These are phyloP conservation scores for Backusella mclennaniae DNA, from an alignment of 192 early-diverging fungal species.

Conservation along the genomic window DNA sequence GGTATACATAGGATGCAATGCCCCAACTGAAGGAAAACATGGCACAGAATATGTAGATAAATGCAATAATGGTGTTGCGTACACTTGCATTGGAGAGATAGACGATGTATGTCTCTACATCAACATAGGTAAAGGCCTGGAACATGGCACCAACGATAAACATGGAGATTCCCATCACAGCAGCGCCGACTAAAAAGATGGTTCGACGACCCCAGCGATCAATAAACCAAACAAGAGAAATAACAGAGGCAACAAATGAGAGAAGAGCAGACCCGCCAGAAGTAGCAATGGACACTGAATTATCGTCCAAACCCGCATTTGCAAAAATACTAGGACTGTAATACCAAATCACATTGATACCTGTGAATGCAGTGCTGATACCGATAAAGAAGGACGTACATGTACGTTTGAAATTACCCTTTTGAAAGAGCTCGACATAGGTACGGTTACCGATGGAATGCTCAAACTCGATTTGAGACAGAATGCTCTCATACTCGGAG, in stretches of 20 bases:
- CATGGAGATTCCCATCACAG: conserved; percentile 63
- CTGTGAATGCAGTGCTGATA: conserved; percentile 26
- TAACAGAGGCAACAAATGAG: conserved; percentile 18
- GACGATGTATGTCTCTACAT: conserved; percentile 14
- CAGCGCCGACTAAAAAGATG: conserved; percentile 70
- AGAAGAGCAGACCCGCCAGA: conserved; percentile 29
- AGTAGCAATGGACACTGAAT: conserved; percentile 27
- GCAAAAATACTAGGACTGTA: conserved; percentile 37
- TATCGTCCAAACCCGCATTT: conserved; percentile 26
- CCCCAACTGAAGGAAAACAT: conserved; percentile 36
- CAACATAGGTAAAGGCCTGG: conserved; percentile 11
- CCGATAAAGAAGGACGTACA: conserved; percentile 59
- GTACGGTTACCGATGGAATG: conserved; percentile 59
- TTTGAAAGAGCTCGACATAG: conserved; percentile 55
- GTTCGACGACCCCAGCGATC: conserved; percentile 78
- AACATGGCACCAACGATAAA: conserved; percentile 57
- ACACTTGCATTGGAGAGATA: conserved; percentile 12
- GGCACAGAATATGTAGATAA: conserved; percentile 37
- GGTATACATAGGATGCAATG: conserved; percentile 28
- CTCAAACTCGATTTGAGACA: conserved; percentile 62
- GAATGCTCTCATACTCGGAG: conserved; percentile 67
- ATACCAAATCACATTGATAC: conserved; percentile 34
- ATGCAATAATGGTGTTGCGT: conserved; percentile 33
- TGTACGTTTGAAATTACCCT: conserved; percentile 60
- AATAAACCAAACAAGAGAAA: conserved; percentile 50